A percentile compares a stretch with the other conserved stretches of the same genome.
These are phyloP conservation scores for Leccinum disarticulatum DNA, from an alignment of 768 basidiomycete genomes.

Conservation along the genomic window DNA sequence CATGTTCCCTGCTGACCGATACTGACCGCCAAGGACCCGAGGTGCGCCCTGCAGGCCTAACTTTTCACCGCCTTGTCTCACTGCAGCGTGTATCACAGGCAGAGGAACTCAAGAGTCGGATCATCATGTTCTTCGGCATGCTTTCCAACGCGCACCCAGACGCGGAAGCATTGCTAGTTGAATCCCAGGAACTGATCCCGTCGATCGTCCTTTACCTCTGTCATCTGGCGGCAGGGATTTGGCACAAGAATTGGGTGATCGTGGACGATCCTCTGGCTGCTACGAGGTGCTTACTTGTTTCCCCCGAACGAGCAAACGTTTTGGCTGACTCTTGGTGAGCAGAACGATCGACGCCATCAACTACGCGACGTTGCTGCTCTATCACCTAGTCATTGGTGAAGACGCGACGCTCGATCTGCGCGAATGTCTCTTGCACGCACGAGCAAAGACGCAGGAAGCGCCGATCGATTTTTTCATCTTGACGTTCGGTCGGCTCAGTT, in stretches of 20 bases:
- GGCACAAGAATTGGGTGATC: constrained; percentile 60
- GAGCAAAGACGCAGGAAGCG: constrained; percentile 56
- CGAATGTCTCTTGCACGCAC: constrained; percentile 55
- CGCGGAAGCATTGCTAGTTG: constrained; percentile 37
- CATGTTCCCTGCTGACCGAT: constrained; percentile 52
- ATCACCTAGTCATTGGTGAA: constrained; percentile 57
- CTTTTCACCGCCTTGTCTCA: background rate
- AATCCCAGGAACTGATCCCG: constrained; percentile 60
- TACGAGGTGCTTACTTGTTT: constrained; percentile 21
- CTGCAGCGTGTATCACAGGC: constrained; percentile 26
- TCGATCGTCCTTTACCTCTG: constrained; percentile 59
- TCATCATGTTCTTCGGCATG: constrained; percentile 42
- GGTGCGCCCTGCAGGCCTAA: constrained; percentile 29
- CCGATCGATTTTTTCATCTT: constrained; percentile 71
- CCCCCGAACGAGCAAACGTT: background rate
- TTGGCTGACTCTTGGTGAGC: constrained; percentile 5
- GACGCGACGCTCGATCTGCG: constrained; percentile 53
- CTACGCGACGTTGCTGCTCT: constrained; percentile 57
- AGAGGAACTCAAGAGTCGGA: constrained; percentile 35
- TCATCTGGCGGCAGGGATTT: constrained; percentile 54
- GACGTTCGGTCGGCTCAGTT: constrained; percentile 74
- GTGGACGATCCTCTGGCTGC: constrained; percentile 34
- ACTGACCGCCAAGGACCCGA: constrained; percentile 38
- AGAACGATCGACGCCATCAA: constrained; percentile 54
- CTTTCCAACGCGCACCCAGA: constrained; percentile 41